Conservation (phyloP, 164 flowering plant species). For the Cinnamomum chago region DNA sequence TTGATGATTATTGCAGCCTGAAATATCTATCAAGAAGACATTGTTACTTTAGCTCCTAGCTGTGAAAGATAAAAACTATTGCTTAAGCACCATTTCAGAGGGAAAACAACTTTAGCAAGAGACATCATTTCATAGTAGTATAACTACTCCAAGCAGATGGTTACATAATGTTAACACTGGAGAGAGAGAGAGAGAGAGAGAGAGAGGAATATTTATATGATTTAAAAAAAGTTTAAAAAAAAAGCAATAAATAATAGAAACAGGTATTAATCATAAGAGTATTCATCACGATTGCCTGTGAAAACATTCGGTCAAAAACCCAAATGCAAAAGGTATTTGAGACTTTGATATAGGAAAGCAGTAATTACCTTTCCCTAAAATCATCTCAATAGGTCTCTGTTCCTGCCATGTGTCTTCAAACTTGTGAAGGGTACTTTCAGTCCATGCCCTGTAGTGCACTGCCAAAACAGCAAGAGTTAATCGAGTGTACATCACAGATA, state of each 20-base stretch:
- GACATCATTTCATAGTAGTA: no score
- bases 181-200: not conserved
- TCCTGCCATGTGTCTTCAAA: conserved; percentile 99
- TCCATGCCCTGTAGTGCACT: conserved; percentile 98
- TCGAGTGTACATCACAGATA: not conserved
- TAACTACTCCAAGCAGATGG: no score
- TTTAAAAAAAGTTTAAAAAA: not conserved
- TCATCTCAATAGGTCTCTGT: conserved; percentile 68
- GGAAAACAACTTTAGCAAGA: no score
- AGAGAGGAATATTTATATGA: not conserved
- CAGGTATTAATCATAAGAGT: not conserved
- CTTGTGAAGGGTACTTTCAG: conserved; percentile 82
- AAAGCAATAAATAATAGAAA: not conserved
- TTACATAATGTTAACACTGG: no score
- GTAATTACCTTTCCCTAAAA: conserved; percentile 78
- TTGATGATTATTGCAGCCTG: no score
- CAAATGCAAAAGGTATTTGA: not conserved
- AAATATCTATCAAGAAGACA: no score
- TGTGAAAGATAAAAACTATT: no score
- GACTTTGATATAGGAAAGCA: conserved; percentile 1
- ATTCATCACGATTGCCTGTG: not conserved
- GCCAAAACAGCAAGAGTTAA: conserved; percentile 11
- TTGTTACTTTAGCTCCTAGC: no score
- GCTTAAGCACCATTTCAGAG: no score
- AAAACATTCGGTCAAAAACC: not conserved